These are phyloP conservation scores for Lentinula sp. DNA, from an alignment of 768 basidiomycete species.

Conservation along the genomic window DNA sequence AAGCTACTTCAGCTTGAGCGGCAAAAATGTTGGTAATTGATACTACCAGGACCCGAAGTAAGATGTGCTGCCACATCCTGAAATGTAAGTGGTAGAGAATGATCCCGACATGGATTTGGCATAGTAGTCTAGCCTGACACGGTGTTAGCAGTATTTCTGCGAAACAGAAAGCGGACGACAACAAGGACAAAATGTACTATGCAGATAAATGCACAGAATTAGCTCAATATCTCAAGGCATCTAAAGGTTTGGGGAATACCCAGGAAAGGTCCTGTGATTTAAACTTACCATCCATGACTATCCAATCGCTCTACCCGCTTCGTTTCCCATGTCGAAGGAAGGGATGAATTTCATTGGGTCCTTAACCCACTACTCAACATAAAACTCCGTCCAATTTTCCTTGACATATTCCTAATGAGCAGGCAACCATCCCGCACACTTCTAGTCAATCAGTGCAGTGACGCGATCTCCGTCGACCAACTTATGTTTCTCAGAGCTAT, in stretches of 20 bases:
- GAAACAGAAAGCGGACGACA: too few species aligned
- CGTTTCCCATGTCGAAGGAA: neutral
- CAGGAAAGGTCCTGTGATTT: neutral
- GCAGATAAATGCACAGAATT: too few species aligned
- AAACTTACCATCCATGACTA: neutral
- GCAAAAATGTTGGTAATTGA: neutral
- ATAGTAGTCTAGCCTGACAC: neutral
- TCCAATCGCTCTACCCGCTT: neutral
- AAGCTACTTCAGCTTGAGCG: neutral
- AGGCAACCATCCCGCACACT: slow-evolving; percentile 26
- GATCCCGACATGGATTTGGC: neutral
- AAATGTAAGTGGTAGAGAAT: neutral
- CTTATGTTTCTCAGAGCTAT: slow-evolving; percentile 34
- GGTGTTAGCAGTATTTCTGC: too few species aligned
- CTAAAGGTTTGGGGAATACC: too few species aligned
- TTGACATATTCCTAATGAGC: slow-evolving; percentile 27
- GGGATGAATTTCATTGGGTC: neutral
- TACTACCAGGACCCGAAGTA: neutral
- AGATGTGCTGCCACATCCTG: neutral
- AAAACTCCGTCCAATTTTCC: neutral
- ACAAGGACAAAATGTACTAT: too few species aligned
- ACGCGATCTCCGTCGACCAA: slow-evolving; percentile 23
- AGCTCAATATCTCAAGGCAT: too few species aligned
- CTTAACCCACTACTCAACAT: neutral
- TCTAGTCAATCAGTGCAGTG: slow-evolving; percentile 31